A percentile compares a stretch with the other conserved stretches of the same genome.
phyloP scores from a whole-genome alignment of 331 rosid genomes.

The Arachis monticola region DNA sequence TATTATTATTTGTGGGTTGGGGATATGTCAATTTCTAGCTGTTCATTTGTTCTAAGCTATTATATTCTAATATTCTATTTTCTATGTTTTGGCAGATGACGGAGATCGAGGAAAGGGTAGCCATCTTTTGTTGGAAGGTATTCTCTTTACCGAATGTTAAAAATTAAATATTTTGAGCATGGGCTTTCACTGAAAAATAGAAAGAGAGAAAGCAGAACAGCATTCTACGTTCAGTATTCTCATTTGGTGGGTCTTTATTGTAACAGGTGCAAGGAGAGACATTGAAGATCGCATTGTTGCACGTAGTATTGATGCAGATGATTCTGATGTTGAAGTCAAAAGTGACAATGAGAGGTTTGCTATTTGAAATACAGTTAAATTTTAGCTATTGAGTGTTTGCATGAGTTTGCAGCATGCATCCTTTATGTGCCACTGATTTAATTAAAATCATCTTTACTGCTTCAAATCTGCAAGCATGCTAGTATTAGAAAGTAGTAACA shows the following conservation, averaged over 20 bases:
- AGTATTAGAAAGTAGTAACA: background rate
- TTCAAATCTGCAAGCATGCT: background rate
- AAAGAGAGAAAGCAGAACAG: background rate
- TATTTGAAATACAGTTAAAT: conserved; percentile 26
- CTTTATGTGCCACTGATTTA: conserved; percentile 5
- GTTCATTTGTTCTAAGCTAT: conserved; percentile 21
- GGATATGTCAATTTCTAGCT: conserved; percentile 16
- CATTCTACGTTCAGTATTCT: background rate
- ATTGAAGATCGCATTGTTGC: conserved; percentile 80
- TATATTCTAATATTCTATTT: background rate
- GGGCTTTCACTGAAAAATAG: background rate
- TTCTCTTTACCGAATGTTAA: conserved; percentile 1
- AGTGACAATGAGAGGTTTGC: conserved; percentile 89
- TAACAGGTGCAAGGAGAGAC: conserved; percentile 72
- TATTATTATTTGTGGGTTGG: background rate
- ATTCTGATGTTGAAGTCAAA: conserved; percentile 88
- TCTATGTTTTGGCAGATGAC: conserved; percentile 68
- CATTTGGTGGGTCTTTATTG: conserved; percentile 32
- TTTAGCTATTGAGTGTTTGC: conserved; percentile 20
- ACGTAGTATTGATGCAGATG: conserved; percentile 91
- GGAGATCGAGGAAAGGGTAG: conserved; percentile 80
- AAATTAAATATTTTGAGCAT: conserved; percentile 8
- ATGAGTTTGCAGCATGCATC: background rate
- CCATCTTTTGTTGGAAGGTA: conserved; percentile 83
- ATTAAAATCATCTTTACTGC: conserved; percentile 4